phyloP scores from a whole-genome alignment of 306 rosid genomes.

The Clitoria ternatea region DNA sequence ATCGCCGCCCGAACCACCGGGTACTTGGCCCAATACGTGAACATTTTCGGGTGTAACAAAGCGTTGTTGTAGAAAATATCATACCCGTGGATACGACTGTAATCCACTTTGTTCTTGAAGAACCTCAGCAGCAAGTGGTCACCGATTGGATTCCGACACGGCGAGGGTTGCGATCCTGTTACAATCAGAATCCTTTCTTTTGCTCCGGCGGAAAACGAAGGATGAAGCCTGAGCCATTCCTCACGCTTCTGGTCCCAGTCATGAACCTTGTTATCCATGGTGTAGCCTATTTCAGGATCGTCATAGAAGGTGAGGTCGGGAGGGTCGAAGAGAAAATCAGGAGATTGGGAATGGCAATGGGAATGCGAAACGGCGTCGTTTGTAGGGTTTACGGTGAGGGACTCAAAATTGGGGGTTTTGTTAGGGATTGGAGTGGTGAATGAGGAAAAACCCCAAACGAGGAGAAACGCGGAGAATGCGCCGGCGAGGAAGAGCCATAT shows the following conservation, averaged over 20 bases:
- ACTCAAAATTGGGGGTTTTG: neutral
- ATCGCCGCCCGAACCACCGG: slow-evolving; percentile 73
- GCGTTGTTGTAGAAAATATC: slow-evolving; percentile 73
- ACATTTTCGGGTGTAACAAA: slow-evolving; percentile 61
- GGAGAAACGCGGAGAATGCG: slow-evolving; percentile 47
- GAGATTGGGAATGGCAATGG: too few species aligned
- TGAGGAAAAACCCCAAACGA: slow-evolving; percentile 57
- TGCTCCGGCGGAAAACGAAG: slow-evolving; percentile 40
- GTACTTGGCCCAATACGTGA: slow-evolving; percentile 72
- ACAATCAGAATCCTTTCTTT: slow-evolving; percentile 35
- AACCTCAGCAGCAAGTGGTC: slow-evolving; percentile 60
- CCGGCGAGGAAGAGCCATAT: slow-evolving; percentile 53
- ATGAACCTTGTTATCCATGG: slow-evolving; percentile 42
- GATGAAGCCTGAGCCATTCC: slow-evolving; percentile 60
- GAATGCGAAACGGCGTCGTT: neutral
- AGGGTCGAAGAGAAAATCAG: slow-evolving; percentile 38
- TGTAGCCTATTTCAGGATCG: slow-evolving; percentile 55
- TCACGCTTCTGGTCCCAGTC: slow-evolving; percentile 72
- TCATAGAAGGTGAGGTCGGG: slow-evolving; percentile 58
- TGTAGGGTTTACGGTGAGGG: neutral
- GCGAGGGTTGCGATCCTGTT: slow-evolving; percentile 74
- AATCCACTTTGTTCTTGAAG: slow-evolving; percentile 86
- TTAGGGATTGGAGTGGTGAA: slow-evolving; percentile 32
- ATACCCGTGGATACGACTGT: slow-evolving; percentile 66
- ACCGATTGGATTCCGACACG: slow-evolving; percentile 72